Evolutionary conservation across 371 early-diverging fungal genomes (phyloP), one percentile per base, ranked within the genome.

Genomic region (Syncephalastrum racemosum): DNA sequence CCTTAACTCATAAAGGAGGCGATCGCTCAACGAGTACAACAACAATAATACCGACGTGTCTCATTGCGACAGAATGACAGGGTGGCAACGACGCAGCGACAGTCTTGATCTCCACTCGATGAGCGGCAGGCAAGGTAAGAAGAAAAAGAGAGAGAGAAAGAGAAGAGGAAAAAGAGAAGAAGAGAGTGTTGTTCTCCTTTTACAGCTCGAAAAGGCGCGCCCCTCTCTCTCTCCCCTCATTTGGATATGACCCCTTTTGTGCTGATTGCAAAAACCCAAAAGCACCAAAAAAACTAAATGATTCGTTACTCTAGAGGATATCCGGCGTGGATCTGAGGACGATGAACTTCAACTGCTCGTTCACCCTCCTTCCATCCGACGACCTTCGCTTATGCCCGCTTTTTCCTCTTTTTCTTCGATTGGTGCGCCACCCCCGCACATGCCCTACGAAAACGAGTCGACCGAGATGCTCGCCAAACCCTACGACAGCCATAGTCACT

Each of bases 391-490:
- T n/a, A 62, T 57, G 57, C 63, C 56, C 27, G 52, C 48, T 13
- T 50, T 63, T 46, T 60, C 67, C 18, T 31, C 36, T 31, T 70
- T 70, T 60, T 66, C 71, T 24, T 61, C 71, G 12, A 45, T 50
- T 40, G 58, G 40, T 8, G 23, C 53, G 1, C 54, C 50, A 25
- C 56, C 64, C 39, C 47, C 59, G 15, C 60, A 56, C 18, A 44
- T 57, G 14, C 46, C 50, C 45, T 53, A 49, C 43, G 64, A 63
- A 22, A 54, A 67, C 56, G 75, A 75, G 63, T 65, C 66, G 12
- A 71, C 75, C 6, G 71, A 75, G 52, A 67, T 71, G 69, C 41
- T 74, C 4, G 63, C 67, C 18, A 56, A 55, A 48, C 59, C 63
- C 7, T 56, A 49, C 43, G 63, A 47, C 48, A 57, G 50, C 48